phyloP scores from a whole-genome alignment of 1,139 yeast species.

The Pichia sp. region DNA sequence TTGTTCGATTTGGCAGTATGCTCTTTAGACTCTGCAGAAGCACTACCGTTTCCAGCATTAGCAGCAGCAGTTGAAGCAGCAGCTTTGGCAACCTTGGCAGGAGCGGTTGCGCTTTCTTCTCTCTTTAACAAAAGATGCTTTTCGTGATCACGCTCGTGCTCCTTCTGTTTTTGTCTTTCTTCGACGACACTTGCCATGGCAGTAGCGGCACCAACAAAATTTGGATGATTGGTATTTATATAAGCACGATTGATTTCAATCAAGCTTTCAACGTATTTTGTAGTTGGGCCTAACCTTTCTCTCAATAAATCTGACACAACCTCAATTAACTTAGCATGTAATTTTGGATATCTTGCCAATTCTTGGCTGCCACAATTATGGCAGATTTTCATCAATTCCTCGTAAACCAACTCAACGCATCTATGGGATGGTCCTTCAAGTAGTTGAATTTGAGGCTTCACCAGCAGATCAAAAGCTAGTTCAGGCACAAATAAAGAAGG shows the following conservation, averaged over 20 bases:
- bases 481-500: slow-evolving; percentile 97
- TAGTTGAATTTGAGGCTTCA: slow-evolving; percentile 89
- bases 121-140: slow-evolving; percentile 13
- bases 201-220: slow-evolving; percentile 91
- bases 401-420: slow-evolving; percentile 95
- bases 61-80: slow-evolving; percentile 15
- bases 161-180: slow-evolving; percentile 54
- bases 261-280: slow-evolving; percentile 84
- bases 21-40: slow-evolving; percentile 4
- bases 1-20: slow-evolving; percentile 3
- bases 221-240: slow-evolving; percentile 95
- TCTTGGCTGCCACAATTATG: slow-evolving; percentile 86
- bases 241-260: slow-evolving; percentile 93
- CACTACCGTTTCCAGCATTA: slow-evolving; percentile 5
- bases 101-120: slow-evolving; percentile 13
- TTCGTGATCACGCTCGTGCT: slow-evolving; percentile 26
- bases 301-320: slow-evolving; percentile 86
- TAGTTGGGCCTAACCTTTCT: slow-evolving; percentile 92
- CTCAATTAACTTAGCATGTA: slow-evolving; percentile 85
- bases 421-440: slow-evolving; percentile 86
- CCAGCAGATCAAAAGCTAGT: slow-evolving; percentile 89
- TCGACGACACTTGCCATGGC: slow-evolving; percentile 91
- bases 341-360: slow-evolving; percentile 80
- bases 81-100: slow-evolving; percentile 3
- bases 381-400: slow-evolving; percentile 94